These are phyloP conservation scores for Rutidosis leptorrhynchoides DNA, from an alignment of 129 eudicot species.

Conservation along the genomic window DNA sequence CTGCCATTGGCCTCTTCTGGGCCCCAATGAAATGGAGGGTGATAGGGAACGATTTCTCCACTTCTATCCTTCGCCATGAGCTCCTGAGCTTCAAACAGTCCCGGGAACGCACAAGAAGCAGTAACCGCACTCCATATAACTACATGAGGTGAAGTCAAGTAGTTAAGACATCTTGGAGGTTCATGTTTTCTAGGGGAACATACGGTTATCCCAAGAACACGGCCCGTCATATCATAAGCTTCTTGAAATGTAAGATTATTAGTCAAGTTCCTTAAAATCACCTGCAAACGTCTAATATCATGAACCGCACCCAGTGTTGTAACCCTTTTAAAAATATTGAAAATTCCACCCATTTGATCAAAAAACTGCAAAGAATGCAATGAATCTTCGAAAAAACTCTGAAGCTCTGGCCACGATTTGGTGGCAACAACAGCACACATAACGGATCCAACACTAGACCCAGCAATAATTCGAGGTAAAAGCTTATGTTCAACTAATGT, in stretches of 20 bases:
- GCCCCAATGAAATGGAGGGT: constrained; percentile 80
- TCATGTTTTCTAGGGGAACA: constrained; percentile 96
- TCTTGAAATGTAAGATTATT: constrained; percentile 91
- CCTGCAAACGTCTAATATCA: constrained; percentile 78
- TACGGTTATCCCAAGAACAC: constrained; percentile 82
- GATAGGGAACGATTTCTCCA: constrained; percentile 90
- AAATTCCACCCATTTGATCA: constrained; percentile 82
- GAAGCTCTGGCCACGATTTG: constrained; percentile 92
- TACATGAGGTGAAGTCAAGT: constrained; percentile 94
- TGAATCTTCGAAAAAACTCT: constrained; percentile 80
- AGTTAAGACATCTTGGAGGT: constrained; percentile 91
- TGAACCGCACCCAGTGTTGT: constrained; percentile 78
- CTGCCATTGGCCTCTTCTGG: constrained; percentile 55
- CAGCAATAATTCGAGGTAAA: constrained; percentile 83
- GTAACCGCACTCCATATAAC: constrained; percentile 99
- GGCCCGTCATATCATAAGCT: constrained; percentile 95
- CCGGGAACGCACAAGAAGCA: constrained; percentile 97
- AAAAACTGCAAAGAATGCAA: constrained; percentile 74
- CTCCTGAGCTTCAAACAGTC: constrained; percentile 95
- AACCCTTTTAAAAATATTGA: constrained; percentile 67
- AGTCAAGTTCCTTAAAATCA: constrained; percentile 63
- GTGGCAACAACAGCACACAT: constrained; percentile 79
- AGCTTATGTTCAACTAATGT: constrained; percentile 88
- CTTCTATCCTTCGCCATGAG: constrained; percentile 91
- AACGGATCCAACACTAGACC: constrained; percentile 91